Conservation (phyloP, 192 early-diverging fungal species). For the Spinellus fusiger region DNA sequence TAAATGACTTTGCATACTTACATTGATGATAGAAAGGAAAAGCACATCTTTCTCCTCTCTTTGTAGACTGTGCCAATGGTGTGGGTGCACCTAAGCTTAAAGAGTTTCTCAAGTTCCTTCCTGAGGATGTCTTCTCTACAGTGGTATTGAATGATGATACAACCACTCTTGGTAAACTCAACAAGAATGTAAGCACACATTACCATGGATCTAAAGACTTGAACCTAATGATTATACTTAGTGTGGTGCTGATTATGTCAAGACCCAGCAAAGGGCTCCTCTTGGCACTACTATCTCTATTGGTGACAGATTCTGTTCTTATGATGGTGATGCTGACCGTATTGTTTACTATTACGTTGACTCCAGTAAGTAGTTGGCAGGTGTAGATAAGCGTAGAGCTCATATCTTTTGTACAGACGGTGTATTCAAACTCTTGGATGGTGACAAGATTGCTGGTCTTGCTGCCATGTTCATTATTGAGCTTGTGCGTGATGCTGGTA, state of each 20-base stretch:
- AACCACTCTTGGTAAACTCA: slow-evolving; percentile 66
- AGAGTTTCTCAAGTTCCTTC: slow-evolving; percentile 64
- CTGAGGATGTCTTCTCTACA: slow-evolving; percentile 57
- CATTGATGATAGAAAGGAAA: slow-evolving; percentile 56
- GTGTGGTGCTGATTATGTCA: slow-evolving; percentile 98
- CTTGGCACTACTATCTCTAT: slow-evolving; percentile 55
- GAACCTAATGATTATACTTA: slow-evolving; percentile 22
- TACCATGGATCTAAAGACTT: neutral
- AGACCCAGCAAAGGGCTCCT: slow-evolving; percentile 80
- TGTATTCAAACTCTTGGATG: slow-evolving; percentile 89
- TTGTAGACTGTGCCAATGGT: slow-evolving; percentile 93
- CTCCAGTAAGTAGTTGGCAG: slow-evolving; percentile 40
- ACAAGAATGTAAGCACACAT: slow-evolving; percentile 62
- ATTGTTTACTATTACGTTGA: slow-evolving; percentile 93
- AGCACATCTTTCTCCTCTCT: slow-evolving; percentile 56
- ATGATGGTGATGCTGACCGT: slow-evolving; percentile 98
- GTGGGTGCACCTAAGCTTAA: slow-evolving; percentile 89
- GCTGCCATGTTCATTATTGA: slow-evolving; percentile 93
- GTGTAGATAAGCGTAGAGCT: neutral
- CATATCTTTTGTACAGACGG: slow-evolving; percentile 35
- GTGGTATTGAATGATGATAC: slow-evolving; percentile 74
- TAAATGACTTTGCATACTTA: neutral
- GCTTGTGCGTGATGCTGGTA: slow-evolving; percentile 71
- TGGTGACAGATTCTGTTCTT: slow-evolving; percentile 77
- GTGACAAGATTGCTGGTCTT: slow-evolving; percentile 97